Evolutionary conservation across 305 asterid species (phyloP), one percentile per base, ranked within the genome.

Genomic region (Solanum hybrid): DNA sequence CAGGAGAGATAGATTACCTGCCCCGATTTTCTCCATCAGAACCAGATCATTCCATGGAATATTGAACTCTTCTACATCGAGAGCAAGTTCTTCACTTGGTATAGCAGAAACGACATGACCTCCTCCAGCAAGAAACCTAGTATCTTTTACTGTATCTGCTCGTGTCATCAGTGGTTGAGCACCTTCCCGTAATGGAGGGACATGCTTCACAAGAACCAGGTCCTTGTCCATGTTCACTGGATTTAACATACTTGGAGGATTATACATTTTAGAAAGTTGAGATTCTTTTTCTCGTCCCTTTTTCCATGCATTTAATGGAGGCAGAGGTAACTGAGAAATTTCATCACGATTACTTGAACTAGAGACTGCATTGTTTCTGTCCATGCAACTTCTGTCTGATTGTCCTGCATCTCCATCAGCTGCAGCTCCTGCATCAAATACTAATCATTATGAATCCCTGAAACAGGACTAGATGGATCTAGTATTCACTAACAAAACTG

Each of bases 41-140:
- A 91, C 96, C 92, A 98, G 98, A 92, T 98, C 99, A 88, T 92
- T 94, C 99, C 98, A 96, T n/a, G 98, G 98, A 89, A 98, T 98
- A 90, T 93, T 94, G 86, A 98, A 92, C 92, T 95, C 99, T 86
- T 95, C 98, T 20, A 95, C 92, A 36, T 95, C 98, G 92, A 95
- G 92, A 79, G 91, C 86, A 91, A 92, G 90, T 89, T 94, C 96
- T 40, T 92, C 93, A 91, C 92, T 91, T 80, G 93, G 13, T 89
- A 73, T 92, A 31, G 93, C 71, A 90, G 95, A 89, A 91, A 94
- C 51, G 35, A 92, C 79, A 91, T 91, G 96, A 91, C 94, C 73
- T 80, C 86, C 69, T 80, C 36, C 86, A 13, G 69, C 86, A 80
- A 80, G 86, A 24, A 80, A 80, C 86, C 66, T 80, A 13, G 66